These are phyloP conservation scores for Papiliotrema fonsecae DNA, from an alignment of 1,284 basidiomycete species.

Conservation along the genomic window DNA sequence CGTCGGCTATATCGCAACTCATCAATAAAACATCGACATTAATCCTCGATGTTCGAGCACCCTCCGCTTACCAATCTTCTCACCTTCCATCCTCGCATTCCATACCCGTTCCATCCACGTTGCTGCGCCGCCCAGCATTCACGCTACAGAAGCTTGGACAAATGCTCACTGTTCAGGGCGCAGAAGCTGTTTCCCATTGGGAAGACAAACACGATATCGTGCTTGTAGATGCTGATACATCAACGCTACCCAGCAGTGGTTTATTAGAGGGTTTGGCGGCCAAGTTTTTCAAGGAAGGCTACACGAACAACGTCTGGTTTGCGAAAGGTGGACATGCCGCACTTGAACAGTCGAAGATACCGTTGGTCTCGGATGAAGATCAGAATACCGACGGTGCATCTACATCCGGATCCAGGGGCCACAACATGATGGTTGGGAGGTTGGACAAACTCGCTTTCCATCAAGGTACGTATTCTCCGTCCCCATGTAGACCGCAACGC, in stretches of 20 bases:
- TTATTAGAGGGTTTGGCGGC: conserved; percentile 73
- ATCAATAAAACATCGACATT: conserved; percentile 43
- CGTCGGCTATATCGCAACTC: conserved; percentile 12
- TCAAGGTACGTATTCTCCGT: conserved; percentile 24
- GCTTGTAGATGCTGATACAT: conserved; percentile 75
- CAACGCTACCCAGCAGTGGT: conserved; percentile 57
- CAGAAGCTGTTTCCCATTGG: conserved; percentile 54
- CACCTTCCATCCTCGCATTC: conserved; percentile 72
- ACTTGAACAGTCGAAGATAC: conserved; percentile 7
- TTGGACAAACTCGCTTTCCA: conserved; percentile 33
- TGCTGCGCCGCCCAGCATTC: conserved; percentile 82
- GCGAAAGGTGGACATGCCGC: conserved; percentile 72
- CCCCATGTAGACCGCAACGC: background rate
- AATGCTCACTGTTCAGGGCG: conserved; percentile 65
- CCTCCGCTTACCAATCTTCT: conserved; percentile 63
- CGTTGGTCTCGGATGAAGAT: conserved; percentile 10
- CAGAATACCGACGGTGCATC: too few relatives aligned
- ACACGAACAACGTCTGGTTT: conserved; percentile 63
- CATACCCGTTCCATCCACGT: conserved; percentile 86
- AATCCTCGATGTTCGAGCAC: conserved; percentile 82
- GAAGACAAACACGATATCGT: conserved; percentile 61
- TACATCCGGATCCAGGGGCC: too few relatives aligned
- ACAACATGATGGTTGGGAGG: conserved; percentile 18
- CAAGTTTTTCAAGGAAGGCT: conserved; percentile 74
- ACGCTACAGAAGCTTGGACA: conserved; percentile 65